These are phyloP conservation scores for Lenzites betulinus DNA, from an alignment of 768 basidiomycete species.

Conservation along the genomic window DNA sequence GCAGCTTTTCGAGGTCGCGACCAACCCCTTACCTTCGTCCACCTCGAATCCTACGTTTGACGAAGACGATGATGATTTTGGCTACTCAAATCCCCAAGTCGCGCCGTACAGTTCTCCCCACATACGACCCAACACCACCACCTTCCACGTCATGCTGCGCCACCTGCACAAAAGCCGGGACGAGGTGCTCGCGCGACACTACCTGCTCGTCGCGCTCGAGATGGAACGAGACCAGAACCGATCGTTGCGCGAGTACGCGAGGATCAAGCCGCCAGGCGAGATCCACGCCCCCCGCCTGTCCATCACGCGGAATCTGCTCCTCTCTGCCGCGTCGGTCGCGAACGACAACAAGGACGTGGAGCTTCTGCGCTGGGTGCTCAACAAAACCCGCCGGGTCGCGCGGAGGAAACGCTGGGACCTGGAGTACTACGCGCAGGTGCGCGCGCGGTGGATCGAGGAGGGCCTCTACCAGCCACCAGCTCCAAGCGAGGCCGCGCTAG, in stretches of 20 bases:
- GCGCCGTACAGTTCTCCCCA: constrained; percentile 41
- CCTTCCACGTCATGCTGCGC: constrained; percentile 63
- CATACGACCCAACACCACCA: constrained; percentile 65
- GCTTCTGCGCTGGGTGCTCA: constrained; percentile 60
- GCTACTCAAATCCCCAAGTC: constrained; percentile 41
- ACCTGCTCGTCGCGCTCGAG: constrained; percentile 54
- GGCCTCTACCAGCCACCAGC: constrained; percentile 14
- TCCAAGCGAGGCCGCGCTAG: constrained; percentile 16
- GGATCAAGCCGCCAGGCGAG: constrained; percentile 28
- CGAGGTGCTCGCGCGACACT: constrained; percentile 63
- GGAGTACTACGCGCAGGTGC: constrained; percentile 40
- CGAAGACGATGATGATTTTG: constrained; percentile 65
- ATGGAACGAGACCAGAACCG: constrained; percentile 42
- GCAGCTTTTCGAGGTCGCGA: constrained; percentile 77
- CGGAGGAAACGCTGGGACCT: constrained; percentile 52
- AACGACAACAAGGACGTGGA: constrained; percentile 61
- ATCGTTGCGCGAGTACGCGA: constrained; percentile 35
- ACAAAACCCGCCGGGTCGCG: constrained; percentile 48
- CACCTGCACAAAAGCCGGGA: constrained; percentile 53
- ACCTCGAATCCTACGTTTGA: constrained; percentile 56
- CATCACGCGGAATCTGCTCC: constrained; percentile 55
- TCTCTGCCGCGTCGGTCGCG: constrained; percentile 58
- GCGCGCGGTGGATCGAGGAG: constrained; percentile 22
- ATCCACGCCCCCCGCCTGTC: constrained; percentile 54
- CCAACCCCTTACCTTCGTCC: constrained; percentile 62